A percentile compares a stretch with the other conserved stretches of the same genome.
Evolutionary conservation across 208 protist species (phyloP).

Genomic region (Crithidia bombi): DNA sequence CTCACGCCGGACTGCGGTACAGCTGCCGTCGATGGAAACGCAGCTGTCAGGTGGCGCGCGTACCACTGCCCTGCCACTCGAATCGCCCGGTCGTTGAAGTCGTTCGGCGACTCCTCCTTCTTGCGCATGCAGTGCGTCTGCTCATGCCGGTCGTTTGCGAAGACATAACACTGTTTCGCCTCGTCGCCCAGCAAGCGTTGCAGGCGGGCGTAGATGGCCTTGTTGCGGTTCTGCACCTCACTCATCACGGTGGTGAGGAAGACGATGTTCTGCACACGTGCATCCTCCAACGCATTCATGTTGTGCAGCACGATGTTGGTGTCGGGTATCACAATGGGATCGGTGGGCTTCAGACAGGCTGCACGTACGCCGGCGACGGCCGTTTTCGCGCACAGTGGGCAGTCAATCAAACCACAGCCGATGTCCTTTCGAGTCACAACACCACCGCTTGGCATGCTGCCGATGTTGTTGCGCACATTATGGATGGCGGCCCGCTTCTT

Average conservation of each 20-base stretch:
- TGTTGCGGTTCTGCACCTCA: constrained; percentile 92
- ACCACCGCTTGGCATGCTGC: constrained; percentile 20
- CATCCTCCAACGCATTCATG: constrained; percentile 90
- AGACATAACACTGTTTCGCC: constrained; percentile 86
- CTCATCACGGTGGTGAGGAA: constrained; percentile 88
- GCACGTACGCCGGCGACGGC: constrained; percentile 33
- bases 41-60: constrained; percentile 56
- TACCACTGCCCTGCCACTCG: constrained; percentile 89
- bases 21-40: constrained; percentile 36
- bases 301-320: constrained; percentile 94
- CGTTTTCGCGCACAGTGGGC: constrained; percentile 46
- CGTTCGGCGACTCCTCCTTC: constrained; percentile 79
- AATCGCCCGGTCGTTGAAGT: constrained; percentile 92
- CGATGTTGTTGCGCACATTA: constrained; percentile 40
- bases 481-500: constrained; percentile 69
- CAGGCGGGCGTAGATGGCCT: constrained; percentile 87
- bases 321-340: constrained; percentile 80
- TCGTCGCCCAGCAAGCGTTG: constrained; percentile 73
- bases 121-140: constrained; percentile 81
- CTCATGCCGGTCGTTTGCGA: constrained; percentile 92
- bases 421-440: constrained; percentile 81
- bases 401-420: constrained; percentile 71
- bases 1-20: constrained; percentile 32
- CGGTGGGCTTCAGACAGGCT: constrained; percentile 36
- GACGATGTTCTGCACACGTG: constrained; percentile 82